phyloP scores from a whole-genome alignment of 2,329 filamentous ascomycete genomes.

The Blumeria hordei region DNA sequence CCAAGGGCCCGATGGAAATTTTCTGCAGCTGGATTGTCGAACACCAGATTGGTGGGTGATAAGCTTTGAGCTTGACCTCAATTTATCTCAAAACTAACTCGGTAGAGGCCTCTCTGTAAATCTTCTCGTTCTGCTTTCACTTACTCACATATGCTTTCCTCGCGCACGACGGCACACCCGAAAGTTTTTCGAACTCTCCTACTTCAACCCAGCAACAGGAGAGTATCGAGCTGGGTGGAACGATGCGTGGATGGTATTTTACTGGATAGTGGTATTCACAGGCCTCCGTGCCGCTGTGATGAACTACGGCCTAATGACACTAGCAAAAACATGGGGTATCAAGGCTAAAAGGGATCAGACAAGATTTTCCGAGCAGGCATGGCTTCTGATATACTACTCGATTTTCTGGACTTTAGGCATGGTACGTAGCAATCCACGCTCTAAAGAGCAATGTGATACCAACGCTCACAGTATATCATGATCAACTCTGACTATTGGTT shows the following conservation, averaged over 20 bases:
- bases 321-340: conserved; percentile 50
- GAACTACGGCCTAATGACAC: conserved; percentile 64
- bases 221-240: conserved; percentile 56
- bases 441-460: conserved; percentile 3
- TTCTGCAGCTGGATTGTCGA: conserved; percentile 47
- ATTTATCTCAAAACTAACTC: not conserved
- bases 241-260: conserved; percentile 53
- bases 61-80: not conserved
- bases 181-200: conserved; percentile 73
- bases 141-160: conserved; percentile 64
- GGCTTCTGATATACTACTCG: conserved; percentile 65
- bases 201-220: conserved; percentile 45
- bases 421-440: conserved; percentile 24
- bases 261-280: conserved; percentile 67
- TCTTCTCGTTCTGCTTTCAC: conserved; percentile 53
- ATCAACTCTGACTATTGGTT: conserved; percentile 54
- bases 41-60: conserved; percentile 50
- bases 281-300: conserved; percentile 63
- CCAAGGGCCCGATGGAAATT: conserved; percentile 33
- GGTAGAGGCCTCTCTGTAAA: conserved; percentile 57
- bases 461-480: conserved; percentile 45
- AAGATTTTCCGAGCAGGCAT: conserved; percentile 83
- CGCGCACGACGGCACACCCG: conserved; percentile 54
- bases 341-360: conserved; percentile 51
- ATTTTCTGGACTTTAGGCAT: conserved; percentile 67